These are phyloP conservation scores for Chloris gayana DNA, from an alignment of 176 grass and related monocot genomes.

Conservation along the genomic window DNA sequence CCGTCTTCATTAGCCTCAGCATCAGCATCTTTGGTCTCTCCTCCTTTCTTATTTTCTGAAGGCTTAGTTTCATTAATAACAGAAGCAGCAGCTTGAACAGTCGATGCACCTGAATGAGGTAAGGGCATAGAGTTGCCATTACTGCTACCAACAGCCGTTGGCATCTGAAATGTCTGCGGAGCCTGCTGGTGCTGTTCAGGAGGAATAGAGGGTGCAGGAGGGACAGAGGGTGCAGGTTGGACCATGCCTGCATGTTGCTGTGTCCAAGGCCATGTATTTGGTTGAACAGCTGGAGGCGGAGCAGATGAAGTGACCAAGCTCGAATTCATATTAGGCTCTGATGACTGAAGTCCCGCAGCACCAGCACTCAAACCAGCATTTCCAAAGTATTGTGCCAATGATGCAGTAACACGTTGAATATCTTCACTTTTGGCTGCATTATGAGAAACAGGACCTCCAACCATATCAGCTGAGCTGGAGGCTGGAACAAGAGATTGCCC, in stretches of 20 bases:
- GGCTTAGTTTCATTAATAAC: constrained; percentile 45
- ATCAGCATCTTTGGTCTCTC: constrained; percentile 49
- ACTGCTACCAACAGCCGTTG: constrained; percentile 38
- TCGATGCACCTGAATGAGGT: constrained; percentile 23
- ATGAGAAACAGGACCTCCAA: constrained; percentile 48
- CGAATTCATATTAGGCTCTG: constrained; percentile 47
- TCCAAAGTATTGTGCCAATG: constrained; percentile 70
- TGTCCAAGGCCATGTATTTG: constrained; percentile 45
- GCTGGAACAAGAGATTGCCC: constrained; percentile 38
- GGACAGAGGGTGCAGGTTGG: constrained; percentile 34
- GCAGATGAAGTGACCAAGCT: constrained; percentile 34
- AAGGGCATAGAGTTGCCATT: constrained; percentile 39
- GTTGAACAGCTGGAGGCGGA: constrained; percentile 37
- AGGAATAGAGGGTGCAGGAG: constrained; percentile 54
- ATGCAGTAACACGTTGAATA: constrained; percentile 71
- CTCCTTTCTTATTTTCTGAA: constrained; percentile 56
- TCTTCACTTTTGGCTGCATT: constrained; percentile 62
- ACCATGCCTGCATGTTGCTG: constrained; percentile 43
- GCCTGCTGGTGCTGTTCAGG: constrained; percentile 46
- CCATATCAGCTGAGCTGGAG: constrained; percentile 49
- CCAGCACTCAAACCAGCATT: constrained; percentile 48
- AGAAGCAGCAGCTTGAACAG: constrained; percentile 17
- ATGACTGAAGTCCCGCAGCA: constrained; percentile 44
- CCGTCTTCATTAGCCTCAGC: constrained; percentile 51
- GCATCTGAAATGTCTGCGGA: constrained; percentile 33